Base-by-base conservation (phyloP, 345 rosid species). In the Moricandia moricandioides region DNA sequence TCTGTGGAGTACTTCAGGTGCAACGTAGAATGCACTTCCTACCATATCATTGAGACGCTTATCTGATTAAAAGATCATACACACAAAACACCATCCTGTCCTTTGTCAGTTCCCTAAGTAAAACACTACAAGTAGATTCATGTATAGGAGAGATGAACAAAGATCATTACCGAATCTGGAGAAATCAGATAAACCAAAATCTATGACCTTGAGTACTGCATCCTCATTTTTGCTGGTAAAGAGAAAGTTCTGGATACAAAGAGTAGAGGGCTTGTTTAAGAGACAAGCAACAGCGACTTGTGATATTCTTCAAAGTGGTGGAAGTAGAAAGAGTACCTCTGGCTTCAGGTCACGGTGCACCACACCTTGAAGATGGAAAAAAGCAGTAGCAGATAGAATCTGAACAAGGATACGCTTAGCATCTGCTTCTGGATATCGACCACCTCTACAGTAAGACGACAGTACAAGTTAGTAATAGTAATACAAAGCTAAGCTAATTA, bases 1-100 rank as follows among this genome's bases (percentile, higher is more conserved):
- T 83, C 98, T 92, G 80, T 95, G 98, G 43, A 95, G 92, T 62
- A 95, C 99, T 86, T 95, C 98, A 30, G 99, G 97, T 49, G 56
- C 56, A 49, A 49, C 56, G 16, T 49, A 49, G 56, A 16, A 49
- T 49, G 56, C 56, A 49, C 56, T 49, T 49, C 56, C 56, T 3
- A 49, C 56, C 56, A 49, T 24, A 49, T 49, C 56, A 24, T 49
- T 49, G 78, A 90, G 91, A 67, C 98, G 91, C 69, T 89, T 93
- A 82, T 91, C 99, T 95, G 92, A 73, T 74, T n/a, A 13, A 62
- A 45, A 69, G 1, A 51, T 61, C 56, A 56, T 5, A 47, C 71
- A 49, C 51, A 62, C 27, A 76, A 33, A 17, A 66, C 4, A 24
- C 35, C 47, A 63, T 49, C 26, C 8, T 3, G 1, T 0, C 29